These are phyloP conservation scores for Pseudomicrostroma phylloplanum DNA, from an alignment of 1,284 basidiomycete species.

Conservation along the genomic window DNA sequence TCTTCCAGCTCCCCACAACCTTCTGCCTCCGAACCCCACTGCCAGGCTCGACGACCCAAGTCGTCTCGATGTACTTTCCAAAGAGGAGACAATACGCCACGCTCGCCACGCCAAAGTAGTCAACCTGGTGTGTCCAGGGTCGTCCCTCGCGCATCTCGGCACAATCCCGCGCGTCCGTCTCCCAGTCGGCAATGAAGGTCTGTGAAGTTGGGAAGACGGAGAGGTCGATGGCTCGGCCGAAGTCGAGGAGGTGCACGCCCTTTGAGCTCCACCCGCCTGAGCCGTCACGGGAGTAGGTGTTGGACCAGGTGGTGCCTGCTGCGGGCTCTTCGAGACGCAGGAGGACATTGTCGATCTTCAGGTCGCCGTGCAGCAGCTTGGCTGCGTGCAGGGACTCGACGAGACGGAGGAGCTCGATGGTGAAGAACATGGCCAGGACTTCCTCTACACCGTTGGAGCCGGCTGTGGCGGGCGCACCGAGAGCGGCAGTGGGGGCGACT, in stretches of 20 bases:
- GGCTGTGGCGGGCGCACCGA: slow-evolving; percentile 22
- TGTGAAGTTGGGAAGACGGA: slow-evolving; percentile 64
- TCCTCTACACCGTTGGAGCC: slow-evolving; percentile 64
- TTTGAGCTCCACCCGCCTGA: slow-evolving; percentile 76
- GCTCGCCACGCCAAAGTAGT: slow-evolving; percentile 89
- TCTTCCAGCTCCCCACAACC: slow-evolving; percentile 66
- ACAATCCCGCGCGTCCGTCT: slow-evolving; percentile 70
- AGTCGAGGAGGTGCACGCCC: slow-evolving; percentile 90
- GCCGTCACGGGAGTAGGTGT: slow-evolving; percentile 68
- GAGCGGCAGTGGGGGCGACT: slow-evolving; percentile 52
- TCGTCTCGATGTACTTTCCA: slow-evolving; percentile 68
- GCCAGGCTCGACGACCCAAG: neutral
- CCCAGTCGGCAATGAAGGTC: slow-evolving; percentile 81
- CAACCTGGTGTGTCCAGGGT: slow-evolving; percentile 88
- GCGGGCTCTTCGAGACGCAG: slow-evolving; percentile 73
- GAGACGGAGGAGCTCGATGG: slow-evolving; percentile 76
- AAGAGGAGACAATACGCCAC: slow-evolving; percentile 93
- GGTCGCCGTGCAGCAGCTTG: slow-evolving; percentile 90
- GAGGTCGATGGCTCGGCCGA: slow-evolving; percentile 83
- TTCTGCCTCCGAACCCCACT: neutral
- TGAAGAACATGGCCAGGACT: slow-evolving; percentile 89
- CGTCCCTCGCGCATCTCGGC: slow-evolving; percentile 73
- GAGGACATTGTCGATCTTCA: slow-evolving; percentile 98
- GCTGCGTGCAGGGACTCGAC: slow-evolving; percentile 73
- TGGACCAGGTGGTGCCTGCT: slow-evolving; percentile 64